Conservation (phyloP, 257 asterid genomes). For the Ballota nigra region DNA sequence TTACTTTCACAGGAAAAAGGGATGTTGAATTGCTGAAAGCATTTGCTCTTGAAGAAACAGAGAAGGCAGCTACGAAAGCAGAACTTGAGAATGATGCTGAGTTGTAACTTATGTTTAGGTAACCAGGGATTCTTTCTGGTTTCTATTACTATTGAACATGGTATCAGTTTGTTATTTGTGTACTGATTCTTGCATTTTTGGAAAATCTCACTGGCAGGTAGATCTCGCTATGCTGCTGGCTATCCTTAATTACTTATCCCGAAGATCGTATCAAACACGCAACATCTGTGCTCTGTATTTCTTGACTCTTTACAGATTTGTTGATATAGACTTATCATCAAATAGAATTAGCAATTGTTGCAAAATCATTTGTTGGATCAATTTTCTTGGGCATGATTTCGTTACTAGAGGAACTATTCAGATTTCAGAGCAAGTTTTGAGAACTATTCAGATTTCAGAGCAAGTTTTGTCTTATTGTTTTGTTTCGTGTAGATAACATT, state of each 20-base stretch:
- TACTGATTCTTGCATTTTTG: not conserved
- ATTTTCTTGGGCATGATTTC: conserved; percentile 18
- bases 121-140: not conserved
- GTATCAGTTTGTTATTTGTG: too few species aligned
- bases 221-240: not conserved
- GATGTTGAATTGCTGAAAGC: conserved; percentile 60
- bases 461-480: too few species aligned
- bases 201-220: conserved; percentile 13
- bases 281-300: not conserved
- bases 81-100: conserved; percentile 51
- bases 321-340: not conserved
- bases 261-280: not conserved
- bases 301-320: conserved; percentile 3
- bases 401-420: not conserved
- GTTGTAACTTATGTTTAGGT: conserved; percentile 41
- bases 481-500: too few species aligned
- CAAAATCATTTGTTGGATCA: not conserved
- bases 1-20: conserved; percentile 50
- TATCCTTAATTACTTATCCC: not conserved
- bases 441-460: not conserved
- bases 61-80: conserved; percentile 59
- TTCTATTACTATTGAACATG: not conserved
- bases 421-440: not conserved
- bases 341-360: not conserved
- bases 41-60: conserved; percentile 71